Percentiles rank a stretch among this genome's conserved stretches.
phyloP scores from a whole-genome alignment of 2,329 filamentous ascomycete species.

The Aspergillus oerlinghausenensis region DNA sequence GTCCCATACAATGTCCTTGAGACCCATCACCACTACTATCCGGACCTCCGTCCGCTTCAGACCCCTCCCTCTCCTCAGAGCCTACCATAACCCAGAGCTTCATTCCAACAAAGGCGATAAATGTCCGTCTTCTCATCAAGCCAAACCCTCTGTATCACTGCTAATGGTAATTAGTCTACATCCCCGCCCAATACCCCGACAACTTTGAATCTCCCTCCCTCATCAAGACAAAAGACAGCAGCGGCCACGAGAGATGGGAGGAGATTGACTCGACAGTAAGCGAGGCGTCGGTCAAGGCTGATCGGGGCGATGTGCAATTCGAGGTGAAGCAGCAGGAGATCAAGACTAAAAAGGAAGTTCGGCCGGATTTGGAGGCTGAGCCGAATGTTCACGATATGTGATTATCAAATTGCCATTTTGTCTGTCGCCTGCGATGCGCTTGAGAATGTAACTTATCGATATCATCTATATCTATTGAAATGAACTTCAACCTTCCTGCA shows the following conservation, averaged over 20 bases:
- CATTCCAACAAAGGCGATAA: slow-evolving; percentile 7
- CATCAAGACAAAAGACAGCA: slow-evolving; percentile 2
- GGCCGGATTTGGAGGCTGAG: slow-evolving; percentile 3
- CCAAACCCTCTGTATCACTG: background rate
- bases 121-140: background rate
- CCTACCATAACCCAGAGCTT: background rate
- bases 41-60: no score
- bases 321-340: slow-evolving; percentile 3
- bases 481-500: slow-evolving; percentile 11
- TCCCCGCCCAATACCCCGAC: slow-evolving; percentile 9
- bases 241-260: slow-evolving; percentile 6
- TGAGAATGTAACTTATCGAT: no score
- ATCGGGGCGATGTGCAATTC: slow-evolving; percentile 11
- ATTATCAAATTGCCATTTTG: no score
- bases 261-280: slow-evolving; percentile 12
- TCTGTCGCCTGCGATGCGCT: no score
- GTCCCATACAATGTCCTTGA: no score
- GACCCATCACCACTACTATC: no score
- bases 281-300: slow-evolving; percentile 12
- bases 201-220: slow-evolving; percentile 7
- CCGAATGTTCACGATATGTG: slow-evolving; percentile 12
- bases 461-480: background rate
- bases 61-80: background rate
- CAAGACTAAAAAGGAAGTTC: slow-evolving; percentile 2
- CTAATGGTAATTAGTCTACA: slow-evolving; percentile 5